Evolutionary conservation across 176 grass and related monocot species (phyloP), one percentile per base, ranked within the genome.

Genomic region (Phoenix roebelenii): DNA sequence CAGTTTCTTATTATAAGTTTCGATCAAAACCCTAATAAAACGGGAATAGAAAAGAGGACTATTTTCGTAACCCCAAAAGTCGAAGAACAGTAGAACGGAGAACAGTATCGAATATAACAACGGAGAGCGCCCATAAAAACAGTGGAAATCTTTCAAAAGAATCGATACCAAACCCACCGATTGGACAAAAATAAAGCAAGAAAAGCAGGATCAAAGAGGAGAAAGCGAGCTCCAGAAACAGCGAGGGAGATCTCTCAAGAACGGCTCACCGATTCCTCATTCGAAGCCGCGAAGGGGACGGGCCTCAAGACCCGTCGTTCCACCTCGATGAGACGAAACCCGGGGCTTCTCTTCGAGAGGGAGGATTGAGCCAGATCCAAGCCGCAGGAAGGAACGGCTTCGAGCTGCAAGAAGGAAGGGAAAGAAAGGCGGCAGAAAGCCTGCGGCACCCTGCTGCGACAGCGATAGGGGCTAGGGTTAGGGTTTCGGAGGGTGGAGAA

Each of bases 191-290:
- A 44, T 44, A 44, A 10, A 12, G 35, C 35, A 44, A 44, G 35
- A 44, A 44, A 44, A 44, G 35, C 35, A 44, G 35, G 22, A 65
- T 16, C 63, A n/a, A 16, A 24, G 51, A 24, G 10, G 22, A 24
- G 18, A 44, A 44, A 44, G 7, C 10, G 35, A 44, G 10, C 7
- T 44, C 28, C 28, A 44, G 35, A 44, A 44, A 44, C 35, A 44
- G 35, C 9, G 9, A 30, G 28, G 28, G 35, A 44, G 35, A 44
- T 44, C 35, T 44, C 9, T 14, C 35, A 44, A 44, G 35, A 44
- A 44, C 10, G 2, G 28, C 59, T 54, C 25, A 73, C 70, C 70
- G 18, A 32, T 63, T 73, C 70, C 59, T 63, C 70, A 20, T 25
- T 14, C 18, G 70, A 44, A 32, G 70, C 51, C 12, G 59, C 70